Evolutionary conservation across 768 basidiomycete genomes (phyloP).

Genomic region (Panaeolus papilionaceus): DNA sequence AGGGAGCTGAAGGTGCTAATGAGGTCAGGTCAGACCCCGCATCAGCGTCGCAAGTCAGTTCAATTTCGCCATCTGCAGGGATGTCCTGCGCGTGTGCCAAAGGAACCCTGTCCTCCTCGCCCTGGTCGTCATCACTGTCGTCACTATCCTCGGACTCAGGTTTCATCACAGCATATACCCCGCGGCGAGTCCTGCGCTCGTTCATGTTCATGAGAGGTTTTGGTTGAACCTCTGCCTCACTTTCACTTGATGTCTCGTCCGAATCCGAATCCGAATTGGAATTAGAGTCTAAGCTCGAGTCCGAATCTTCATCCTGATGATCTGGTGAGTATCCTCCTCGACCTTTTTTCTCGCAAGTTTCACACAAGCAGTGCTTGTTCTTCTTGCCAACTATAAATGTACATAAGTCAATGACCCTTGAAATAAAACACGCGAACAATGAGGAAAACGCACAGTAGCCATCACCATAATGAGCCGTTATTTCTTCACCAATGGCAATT

Average conservation of each 20-base stretch:
- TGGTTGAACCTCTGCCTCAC: conserved; percentile 40
- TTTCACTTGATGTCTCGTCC: conserved; percentile 44
- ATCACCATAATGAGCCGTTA: conserved; percentile 90
- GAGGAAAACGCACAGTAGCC: conserved; percentile 75
- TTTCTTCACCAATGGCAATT: conserved; percentile 83
- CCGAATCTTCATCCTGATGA: conserved; percentile 46
- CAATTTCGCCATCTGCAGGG: conserved; percentile 58
- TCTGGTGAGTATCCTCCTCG: conserved; percentile 76
- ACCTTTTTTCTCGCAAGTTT: conserved; percentile 82
- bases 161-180: conserved; percentile 77
- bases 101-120: conserved; percentile 50
- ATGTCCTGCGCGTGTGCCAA: conserved; percentile 53
- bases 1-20: conserved; percentile 44
- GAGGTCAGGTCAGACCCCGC: conserved; percentile 53
- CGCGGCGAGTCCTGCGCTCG: conserved; percentile 80
- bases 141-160: conserved; percentile 67
- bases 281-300: conserved; percentile 51
- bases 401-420: conserved; percentile 24
- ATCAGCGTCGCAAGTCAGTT: conserved; percentile 56
- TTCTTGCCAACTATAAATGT: conserved; percentile 43
- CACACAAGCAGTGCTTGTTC: conserved; percentile 72
- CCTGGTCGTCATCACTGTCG: conserved; percentile 57
- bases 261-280: conserved; percentile 59
- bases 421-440: conserved; percentile 27
- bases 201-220: conserved; percentile 64